Conservation (phyloP, 2,329 filamentous ascomycete genomes). For the Exserohilum rostratum region DNA sequence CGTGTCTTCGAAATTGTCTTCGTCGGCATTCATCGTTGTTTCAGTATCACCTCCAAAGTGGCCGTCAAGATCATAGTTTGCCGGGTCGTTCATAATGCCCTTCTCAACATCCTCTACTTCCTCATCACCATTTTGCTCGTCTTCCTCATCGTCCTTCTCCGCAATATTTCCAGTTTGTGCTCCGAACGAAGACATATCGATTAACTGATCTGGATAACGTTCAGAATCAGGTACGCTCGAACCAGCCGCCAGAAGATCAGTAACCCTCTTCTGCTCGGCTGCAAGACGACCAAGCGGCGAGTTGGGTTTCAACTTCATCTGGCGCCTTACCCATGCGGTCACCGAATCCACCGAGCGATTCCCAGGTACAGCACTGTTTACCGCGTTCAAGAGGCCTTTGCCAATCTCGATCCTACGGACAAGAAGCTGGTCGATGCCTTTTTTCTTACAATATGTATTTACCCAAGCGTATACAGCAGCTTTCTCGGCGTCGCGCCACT, state of each 20-base stretch:
- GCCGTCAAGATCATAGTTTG: not conserved
- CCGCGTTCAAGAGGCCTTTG: not conserved
- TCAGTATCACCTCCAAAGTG: too few species aligned
- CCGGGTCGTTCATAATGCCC: not conserved
- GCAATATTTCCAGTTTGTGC: not conserved
- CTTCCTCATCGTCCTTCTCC: not conserved
- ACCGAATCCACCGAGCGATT: not conserved
- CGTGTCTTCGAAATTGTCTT: too few species aligned
- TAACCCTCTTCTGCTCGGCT: not conserved
- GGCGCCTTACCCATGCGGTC: not conserved
- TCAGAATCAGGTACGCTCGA: not conserved
- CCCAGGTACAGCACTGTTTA: not conserved
- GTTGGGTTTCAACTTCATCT: not conserved
- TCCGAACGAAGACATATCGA: not conserved
- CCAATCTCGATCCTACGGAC: not conserved
- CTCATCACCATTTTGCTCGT: not conserved
- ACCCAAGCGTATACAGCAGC: not conserved
- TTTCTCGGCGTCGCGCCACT: not conserved
- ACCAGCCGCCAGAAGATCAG: not conserved
- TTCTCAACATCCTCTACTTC: too few species aligned
- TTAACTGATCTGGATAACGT: not conserved
- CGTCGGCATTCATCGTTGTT: too few species aligned
- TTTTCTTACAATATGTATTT: not conserved
- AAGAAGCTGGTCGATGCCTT: not conserved
- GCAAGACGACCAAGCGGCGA: not conserved